phyloP scores from a whole-genome alignment of 2,329 filamentous ascomycete genomes.

The Xylariaceae sp. region DNA sequence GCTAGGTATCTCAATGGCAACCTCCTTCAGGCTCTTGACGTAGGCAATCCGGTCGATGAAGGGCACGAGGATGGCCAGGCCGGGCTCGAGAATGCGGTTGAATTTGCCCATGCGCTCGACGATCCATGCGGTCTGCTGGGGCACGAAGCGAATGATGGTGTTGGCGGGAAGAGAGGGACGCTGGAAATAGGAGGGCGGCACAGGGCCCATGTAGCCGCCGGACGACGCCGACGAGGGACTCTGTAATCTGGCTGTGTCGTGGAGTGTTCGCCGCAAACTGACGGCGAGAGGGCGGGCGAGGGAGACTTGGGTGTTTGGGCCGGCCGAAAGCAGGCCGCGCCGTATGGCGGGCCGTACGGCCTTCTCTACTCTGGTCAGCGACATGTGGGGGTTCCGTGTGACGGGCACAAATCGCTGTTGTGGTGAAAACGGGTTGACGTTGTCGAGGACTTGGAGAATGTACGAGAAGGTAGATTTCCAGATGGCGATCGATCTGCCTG shows the following conservation, averaged over 20 bases:
- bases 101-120: slow-evolving; percentile 99
- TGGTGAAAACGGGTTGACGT: not conserved
- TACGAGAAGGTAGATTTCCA: not conserved
- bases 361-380: slow-evolving; percentile 26
- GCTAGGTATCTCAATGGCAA: slow-evolving; percentile 91
- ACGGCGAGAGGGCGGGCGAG: slow-evolving; percentile 13
- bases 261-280: slow-evolving; percentile 20
- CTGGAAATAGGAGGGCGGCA: slow-evolving; percentile 75
- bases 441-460: not conserved
- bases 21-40: slow-evolving; percentile 95
- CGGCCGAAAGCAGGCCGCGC: slow-evolving; percentile 16
- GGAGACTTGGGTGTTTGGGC: slow-evolving; percentile 3
- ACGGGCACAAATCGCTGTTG: not conserved
- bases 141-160: slow-evolving; percentile 91
- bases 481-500: not conserved
- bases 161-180: slow-evolving; percentile 75
- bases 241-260: slow-evolving; percentile 20
- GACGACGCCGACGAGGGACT: slow-evolving; percentile 22
- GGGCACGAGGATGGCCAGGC: slow-evolving; percentile 80
- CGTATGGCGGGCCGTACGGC: slow-evolving; percentile 23
- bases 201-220: slow-evolving; percentile 30
- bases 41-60: slow-evolving; percentile 95
- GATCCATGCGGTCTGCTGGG: slow-evolving; percentile 98
- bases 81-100: slow-evolving; percentile 85
- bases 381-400: slow-evolving; percentile 22